phyloP scores from a whole-genome alignment of 2,329 filamentous ascomycete species.

The Aspergillus sclerotialis region DNA sequence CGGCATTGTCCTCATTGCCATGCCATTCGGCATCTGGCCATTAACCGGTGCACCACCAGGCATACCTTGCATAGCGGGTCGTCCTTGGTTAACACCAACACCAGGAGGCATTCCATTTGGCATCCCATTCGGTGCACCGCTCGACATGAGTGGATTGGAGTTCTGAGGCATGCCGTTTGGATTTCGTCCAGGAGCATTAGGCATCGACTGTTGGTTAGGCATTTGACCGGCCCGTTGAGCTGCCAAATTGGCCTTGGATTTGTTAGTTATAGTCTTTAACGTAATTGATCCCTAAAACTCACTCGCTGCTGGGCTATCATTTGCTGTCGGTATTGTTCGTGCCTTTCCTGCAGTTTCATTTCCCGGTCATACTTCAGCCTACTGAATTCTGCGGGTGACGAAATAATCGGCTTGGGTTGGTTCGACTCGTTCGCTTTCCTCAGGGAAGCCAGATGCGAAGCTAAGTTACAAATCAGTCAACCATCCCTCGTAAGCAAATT shows the following conservation, averaged over 20 bases:
- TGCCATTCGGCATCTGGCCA: conserved; percentile 47
- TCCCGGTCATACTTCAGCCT: conserved; percentile 83
- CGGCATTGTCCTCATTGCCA: conserved; percentile 50
- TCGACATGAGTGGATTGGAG: conserved; percentile 28
- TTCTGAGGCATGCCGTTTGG: conserved; percentile 34
- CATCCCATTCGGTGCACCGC: conserved; percentile 36
- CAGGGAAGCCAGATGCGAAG: conserved; percentile 66
- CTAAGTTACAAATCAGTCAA: conserved; percentile 17
- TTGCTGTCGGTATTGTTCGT: conserved; percentile 57
- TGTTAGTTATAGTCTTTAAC: too few species aligned
- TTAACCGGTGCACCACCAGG: conserved; percentile 36
- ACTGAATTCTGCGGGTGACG: conserved; percentile 88
- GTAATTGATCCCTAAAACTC: too few species aligned
- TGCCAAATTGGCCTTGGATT: conserved; percentile 32
- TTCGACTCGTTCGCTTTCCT: conserved; percentile 70
- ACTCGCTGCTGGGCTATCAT: conserved; percentile 51
- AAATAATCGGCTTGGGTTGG: conserved; percentile 51
- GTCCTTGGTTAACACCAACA: conserved; percentile 29
- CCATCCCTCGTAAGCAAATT: conserved; percentile 7
- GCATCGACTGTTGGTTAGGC: conserved; percentile 32
- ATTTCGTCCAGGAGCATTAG: conserved; percentile 30
- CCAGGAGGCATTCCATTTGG: conserved; percentile 39
- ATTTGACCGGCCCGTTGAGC: conserved; percentile 37
- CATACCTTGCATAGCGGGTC: conserved; percentile 37
- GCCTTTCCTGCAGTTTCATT: conserved; percentile 53